Evolutionary conservation across 2,329 filamentous ascomycete species (phyloP).

Genomic region (Aspergillus fumigatiaffinis): DNA sequence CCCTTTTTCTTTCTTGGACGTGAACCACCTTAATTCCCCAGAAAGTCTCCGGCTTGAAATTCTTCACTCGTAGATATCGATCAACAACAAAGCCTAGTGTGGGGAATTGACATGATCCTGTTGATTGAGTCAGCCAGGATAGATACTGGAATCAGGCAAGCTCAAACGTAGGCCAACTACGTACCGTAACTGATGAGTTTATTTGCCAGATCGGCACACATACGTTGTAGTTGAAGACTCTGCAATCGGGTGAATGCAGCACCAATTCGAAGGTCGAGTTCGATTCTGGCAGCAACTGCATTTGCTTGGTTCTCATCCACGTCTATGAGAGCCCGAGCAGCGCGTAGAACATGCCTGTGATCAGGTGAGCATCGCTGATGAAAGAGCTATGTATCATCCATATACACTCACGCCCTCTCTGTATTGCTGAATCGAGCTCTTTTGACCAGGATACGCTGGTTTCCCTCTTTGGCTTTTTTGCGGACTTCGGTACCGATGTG

Average conservation of each 20-base stretch:
- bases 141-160: background rate
- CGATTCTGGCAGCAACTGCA: conserved; percentile 83
- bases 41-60: conserved; percentile 88
- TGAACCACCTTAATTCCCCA: conserved; percentile 89
- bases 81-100: conserved; percentile 97
- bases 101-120: conserved; percentile 91
- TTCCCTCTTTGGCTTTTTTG: conserved; percentile 70
- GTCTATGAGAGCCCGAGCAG: conserved; percentile 70
- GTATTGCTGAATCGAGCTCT: conserved; percentile 94
- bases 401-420: conserved; percentile 67
- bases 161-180: conserved; percentile 7
- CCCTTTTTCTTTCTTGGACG: conserved; percentile 69
- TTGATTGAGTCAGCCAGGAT: background rate
- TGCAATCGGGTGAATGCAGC: conserved; percentile 88
- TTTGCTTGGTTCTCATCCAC: conserved; percentile 83
- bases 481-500: conserved; percentile 92
- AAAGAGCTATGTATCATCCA: background rate
- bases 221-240: conserved; percentile 68
- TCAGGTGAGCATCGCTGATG: background rate
- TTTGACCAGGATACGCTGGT: conserved; percentile 71
- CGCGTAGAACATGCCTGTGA: conserved; percentile 74
- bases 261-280: conserved; percentile 88
- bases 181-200: conserved; percentile 76
- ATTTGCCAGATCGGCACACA: conserved; percentile 64
- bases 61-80: conserved; percentile 87